Evolutionary conservation across 2,329 filamentous ascomycete genomes (phyloP), one percentile per base, ranked within the genome.

Genomic region (Samsoniella hepiali): DNA sequence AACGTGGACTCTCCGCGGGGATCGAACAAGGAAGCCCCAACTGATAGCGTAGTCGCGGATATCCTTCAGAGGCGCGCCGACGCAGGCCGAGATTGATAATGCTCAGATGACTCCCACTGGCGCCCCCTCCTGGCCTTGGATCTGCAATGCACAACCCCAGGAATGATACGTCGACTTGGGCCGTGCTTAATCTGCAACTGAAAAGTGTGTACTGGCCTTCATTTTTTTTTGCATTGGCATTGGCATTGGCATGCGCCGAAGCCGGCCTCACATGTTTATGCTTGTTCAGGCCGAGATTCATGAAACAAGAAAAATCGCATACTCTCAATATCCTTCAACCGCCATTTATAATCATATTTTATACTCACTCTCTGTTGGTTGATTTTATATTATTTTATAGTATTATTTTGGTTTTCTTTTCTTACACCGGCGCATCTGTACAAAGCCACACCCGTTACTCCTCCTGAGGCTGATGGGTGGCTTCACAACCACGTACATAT

Each of bases 1-100:
- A n/a, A 40, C 29, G 22, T 51, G 32, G 45, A 59, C 32, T 50
- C 42, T 51, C 57, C 57, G 45, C 55, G 42, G 54, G 42, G 55
- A 47, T 47, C 42, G 27, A 40, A 36, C 29, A 38, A 40, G 5
- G n/a, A 29, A 5, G 3, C 17, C 17, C 34, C n/a, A 54, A 57
- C 55, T 58, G 55, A 58, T 58, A 58, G 55, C 55, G 31, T 58
- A 58, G 29, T 49, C 55, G 42, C 55, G 55, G 45, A 51, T 59
- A 51, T 50, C 9, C 49, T 38, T 15, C n/a, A 15, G n/a, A 40
- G n/a, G 42, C 31, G 56, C 44, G 32, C 58, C 58, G 58, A 60
- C 47, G 58, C 47, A 53, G 22, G 58, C 58, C 58, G 58, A 60
- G 45, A 60, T 53, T 42, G 36, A 51, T 60, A 45, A 45, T 51